A percentile compares a stretch with the other conserved stretches of the same genome.
phyloP scores from a whole-genome alignment of 352 stramenopile species.

The Phytophthora lateralis region DNA sequence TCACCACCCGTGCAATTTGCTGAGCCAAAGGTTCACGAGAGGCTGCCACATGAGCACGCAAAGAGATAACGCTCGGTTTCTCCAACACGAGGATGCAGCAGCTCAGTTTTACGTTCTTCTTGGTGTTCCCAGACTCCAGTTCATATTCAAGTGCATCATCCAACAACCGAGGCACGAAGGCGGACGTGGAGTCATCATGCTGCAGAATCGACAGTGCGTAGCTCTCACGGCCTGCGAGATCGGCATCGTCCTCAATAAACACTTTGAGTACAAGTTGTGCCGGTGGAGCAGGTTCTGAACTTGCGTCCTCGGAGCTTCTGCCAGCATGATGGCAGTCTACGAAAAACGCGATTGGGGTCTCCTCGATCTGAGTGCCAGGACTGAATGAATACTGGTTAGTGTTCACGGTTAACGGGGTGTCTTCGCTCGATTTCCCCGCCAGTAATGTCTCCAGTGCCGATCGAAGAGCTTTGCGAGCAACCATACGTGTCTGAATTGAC shows the following conservation, averaged over 20 bases:
- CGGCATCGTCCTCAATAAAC: constrained; percentile 62
- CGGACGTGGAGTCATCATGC: constrained; percentile 23
- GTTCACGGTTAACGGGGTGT: constrained; percentile 41
- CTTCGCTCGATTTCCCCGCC: neutral
- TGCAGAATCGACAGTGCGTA: constrained; percentile 56
- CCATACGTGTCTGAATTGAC: constrained; percentile 15
- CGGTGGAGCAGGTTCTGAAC: neutral
- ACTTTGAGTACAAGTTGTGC: constrained; percentile 50
- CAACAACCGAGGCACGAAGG: constrained; percentile 43
- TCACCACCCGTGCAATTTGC: constrained; percentile 44
- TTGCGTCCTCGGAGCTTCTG: neutral
- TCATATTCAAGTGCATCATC: constrained; percentile 46
- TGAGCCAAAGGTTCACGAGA: constrained; percentile 39
- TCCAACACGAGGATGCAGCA: constrained; percentile 61
- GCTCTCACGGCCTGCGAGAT: constrained; percentile 55
- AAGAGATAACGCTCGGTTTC: constrained; percentile 40
- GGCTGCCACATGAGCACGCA: constrained; percentile 30
- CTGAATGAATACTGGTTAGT: constrained; percentile 34
- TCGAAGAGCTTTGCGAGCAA: constrained; percentile 21
- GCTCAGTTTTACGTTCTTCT: constrained; percentile 33
- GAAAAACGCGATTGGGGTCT: constrained; percentile 53
- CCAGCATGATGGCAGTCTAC: constrained; percentile 31
- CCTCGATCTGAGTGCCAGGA: constrained; percentile 30
- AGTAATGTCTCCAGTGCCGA: constrained; percentile 33
- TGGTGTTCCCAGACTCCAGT: constrained; percentile 4